phyloP scores from a whole-genome alignment of 2,329 filamentous ascomycete species.

The Chrysosporium keratinophilum region DNA sequence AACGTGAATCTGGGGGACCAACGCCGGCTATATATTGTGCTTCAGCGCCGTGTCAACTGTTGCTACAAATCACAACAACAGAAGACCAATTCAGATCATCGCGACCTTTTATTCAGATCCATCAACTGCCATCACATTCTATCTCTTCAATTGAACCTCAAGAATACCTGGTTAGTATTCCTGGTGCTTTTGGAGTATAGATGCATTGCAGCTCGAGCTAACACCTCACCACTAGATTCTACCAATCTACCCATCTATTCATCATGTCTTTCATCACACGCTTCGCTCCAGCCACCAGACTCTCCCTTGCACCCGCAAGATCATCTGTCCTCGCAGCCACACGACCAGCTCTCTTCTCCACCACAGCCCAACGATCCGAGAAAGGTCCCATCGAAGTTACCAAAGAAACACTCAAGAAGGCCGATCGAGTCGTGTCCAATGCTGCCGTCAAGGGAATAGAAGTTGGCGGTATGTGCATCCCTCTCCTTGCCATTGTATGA shows the following conservation, averaged over 20 bases:
- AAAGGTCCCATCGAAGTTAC: constrained; percentile 46
- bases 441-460: constrained; percentile 52
- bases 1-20: not conserved
- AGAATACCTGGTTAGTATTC: no score
- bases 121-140: no score
- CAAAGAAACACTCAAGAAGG: constrained; percentile 50
- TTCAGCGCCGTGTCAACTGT: not conserved
- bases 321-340: constrained; percentile 16
- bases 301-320: constrained; percentile 16
- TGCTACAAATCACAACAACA: no score
- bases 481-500: not conserved
- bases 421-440: constrained; percentile 47
- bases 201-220: not conserved
- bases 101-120: constrained; percentile 11
- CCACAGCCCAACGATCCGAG: constrained; percentile 35
- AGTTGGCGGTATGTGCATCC: constrained; percentile 44
- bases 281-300: constrained; percentile 24
- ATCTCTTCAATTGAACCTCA: no score
- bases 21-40: not conserved
- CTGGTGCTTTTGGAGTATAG: not conserved
- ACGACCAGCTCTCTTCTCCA: constrained; percentile 39
- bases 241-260: not conserved
- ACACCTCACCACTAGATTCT: not conserved
- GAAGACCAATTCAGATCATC: not conserved
- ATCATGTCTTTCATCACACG: constrained; percentile 32